Evolutionary conservation across 192 early-diverging fungal genomes (phyloP).

Genomic region (Geosiphon pyriformis): DNA sequence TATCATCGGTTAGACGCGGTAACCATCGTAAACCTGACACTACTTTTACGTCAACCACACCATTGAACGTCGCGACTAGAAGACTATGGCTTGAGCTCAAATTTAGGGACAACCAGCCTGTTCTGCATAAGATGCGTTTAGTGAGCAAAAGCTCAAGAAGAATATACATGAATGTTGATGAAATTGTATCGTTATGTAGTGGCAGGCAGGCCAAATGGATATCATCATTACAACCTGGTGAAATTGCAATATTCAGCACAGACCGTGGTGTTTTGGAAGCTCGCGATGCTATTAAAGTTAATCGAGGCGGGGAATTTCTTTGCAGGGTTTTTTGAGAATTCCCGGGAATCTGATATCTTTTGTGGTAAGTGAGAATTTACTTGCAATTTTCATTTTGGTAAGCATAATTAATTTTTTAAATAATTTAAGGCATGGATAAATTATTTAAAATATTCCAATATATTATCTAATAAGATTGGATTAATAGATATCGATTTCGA

Average conservation of each 20-base stretch:
- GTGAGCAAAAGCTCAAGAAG: constrained; percentile 85
- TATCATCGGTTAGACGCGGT: constrained; percentile 72
- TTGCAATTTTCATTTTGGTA: neutral
- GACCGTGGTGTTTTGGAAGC: constrained; percentile 83
- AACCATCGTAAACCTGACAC: constrained; percentile 73
- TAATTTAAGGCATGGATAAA: too few species aligned
- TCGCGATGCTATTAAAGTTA: constrained; percentile 80
- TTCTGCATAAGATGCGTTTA: constrained; percentile 67
- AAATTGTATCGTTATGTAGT: constrained; percentile 72
- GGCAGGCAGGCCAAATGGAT: constrained; percentile 70
- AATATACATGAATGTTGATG: constrained; percentile 72
- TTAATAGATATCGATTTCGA: too few species aligned
- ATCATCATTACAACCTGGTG: constrained; percentile 79
- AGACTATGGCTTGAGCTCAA: constrained; percentile 93
- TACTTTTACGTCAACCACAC: constrained; percentile 65
- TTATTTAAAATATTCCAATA: too few species aligned
- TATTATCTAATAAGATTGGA: too few species aligned
- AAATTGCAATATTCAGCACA: constrained; percentile 87
- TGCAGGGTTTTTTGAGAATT: constrained; percentile 48
- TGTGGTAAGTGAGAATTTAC: neutral
- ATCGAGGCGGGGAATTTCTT: constrained; percentile 84
- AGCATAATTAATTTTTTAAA: neutral
- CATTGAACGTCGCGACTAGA: constrained; percentile 76
- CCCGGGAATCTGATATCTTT: too few species aligned
- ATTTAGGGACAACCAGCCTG: constrained; percentile 80